Base-by-base conservation (phyloP, 352 stramenopile species). In the Blastocystis sp. region DNA sequence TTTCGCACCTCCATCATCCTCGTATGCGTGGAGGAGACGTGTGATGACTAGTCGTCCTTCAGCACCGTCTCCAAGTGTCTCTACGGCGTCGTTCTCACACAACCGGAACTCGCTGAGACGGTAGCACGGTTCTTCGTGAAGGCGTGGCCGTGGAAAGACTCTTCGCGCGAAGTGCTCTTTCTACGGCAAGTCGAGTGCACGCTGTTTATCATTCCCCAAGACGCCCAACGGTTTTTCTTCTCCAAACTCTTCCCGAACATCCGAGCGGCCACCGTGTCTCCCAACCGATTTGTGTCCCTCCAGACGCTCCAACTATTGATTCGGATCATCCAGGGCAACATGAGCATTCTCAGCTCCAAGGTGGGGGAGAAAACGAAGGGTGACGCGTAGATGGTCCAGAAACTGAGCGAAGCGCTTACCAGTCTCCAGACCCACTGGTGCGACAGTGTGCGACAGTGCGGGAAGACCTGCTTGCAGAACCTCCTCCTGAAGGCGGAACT, bases 1-100 rank as follows among this genome's bases (percentile, higher is more conserved):
- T 81, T 81, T 51, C 69, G 69, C n/a, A 63, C 69, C 14, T 81
- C 69, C 0, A 81, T 81, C 24, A 81, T 81, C 40, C 69, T 81
- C 32, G 61, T 72, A 48, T 16, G 4, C 8, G 4, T 38, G 9
- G 4, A 24, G 4, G 7, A 6, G 14, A 9, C 9, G 4, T 4
- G 3, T 69, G 4, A 69, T 38, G n/a, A 2, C 16, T 72, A 72
- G 61, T 81, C 69, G 40, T 81, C 69, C 16, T 81, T 81, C 36
- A 81, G 56, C 46, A 44, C 32, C 4, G 69, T 81, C 18, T 81
- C 69, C 0, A 81, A 81, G 46, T 81, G 44, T 21, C 48, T 81
- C 16, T 81, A 81, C 46, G 42, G 21, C 27, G 48, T 81, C 14
- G 53, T 81, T 34, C 32, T 81, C 14, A 81, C 69, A 27, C 69